Evolutionary conservation across 306 rosid species (phyloP).

Genomic region (Gynostemma pentaphyllum): DNA sequence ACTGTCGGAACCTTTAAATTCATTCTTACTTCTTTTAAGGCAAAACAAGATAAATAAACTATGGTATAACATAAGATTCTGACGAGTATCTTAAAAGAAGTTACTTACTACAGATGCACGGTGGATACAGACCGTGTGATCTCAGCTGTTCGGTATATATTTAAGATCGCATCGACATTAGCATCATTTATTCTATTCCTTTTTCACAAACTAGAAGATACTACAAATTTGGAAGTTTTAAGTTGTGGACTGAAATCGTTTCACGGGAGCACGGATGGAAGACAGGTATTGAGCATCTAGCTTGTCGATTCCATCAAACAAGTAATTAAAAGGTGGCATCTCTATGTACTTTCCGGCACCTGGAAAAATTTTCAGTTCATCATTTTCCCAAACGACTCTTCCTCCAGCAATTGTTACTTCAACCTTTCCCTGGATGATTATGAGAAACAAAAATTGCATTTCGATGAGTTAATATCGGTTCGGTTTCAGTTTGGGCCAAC

Average conservation of each 20-base stretch:
- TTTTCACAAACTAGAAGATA: not conserved
- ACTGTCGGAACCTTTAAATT: not conserved
- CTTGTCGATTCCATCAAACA: slow-evolving; percentile 60
- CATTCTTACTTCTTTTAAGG: not conserved
- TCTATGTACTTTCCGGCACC: slow-evolving; percentile 67
- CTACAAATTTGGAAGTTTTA: slow-evolving; percentile 7
- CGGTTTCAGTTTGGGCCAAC: no score
- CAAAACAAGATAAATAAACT: not conserved
- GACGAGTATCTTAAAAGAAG: not conserved
- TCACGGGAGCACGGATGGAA: slow-evolving; percentile 59
- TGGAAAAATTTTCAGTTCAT: slow-evolving; percentile 61
- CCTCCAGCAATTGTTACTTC: slow-evolving; percentile 91
- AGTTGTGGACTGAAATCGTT: slow-evolving; percentile 28
- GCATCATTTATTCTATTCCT: not conserved
- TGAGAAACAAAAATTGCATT: no score
- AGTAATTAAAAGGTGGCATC: slow-evolving; percentile 53
- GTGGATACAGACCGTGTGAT: not conserved
- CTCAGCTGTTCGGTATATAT: not conserved
- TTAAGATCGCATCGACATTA: not conserved
- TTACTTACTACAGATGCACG: not conserved
- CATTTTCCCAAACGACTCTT: slow-evolving; percentile 82
- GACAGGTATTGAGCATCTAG: slow-evolving; percentile 50
- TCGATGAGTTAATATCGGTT: not conserved
- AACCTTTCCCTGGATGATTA: slow-evolving; percentile 81
- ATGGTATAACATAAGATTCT: not conserved